Evolutionary conservation across 495 filamentous ascomycete genomes (phyloP).

Genomic region (Penicillium cataractarum): DNA sequence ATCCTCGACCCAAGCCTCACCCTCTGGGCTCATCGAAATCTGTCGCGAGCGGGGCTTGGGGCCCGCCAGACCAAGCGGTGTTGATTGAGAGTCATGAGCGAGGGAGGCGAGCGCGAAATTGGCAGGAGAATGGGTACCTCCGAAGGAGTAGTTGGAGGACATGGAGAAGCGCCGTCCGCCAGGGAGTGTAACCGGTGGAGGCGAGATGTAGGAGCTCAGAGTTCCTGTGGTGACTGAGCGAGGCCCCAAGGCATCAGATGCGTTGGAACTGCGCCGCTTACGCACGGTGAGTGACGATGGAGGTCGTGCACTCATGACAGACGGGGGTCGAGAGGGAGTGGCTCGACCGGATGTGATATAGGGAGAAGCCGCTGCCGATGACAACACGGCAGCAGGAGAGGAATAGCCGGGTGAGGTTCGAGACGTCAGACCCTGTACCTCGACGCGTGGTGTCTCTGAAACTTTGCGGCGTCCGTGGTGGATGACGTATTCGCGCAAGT

Average conservation of each 20-base stretch:
- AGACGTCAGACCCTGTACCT: conserved; percentile 45
- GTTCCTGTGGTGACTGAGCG: conserved; percentile 36
- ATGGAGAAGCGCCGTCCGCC: conserved; percentile 44
- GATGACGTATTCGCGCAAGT: conserved; percentile 87
- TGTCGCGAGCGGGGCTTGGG: conserved; percentile 50
- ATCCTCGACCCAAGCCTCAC: conserved; percentile 56
- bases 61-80: conserved; percentile 52
- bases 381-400: conserved; percentile 31
- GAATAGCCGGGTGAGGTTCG: conserved; percentile 40
- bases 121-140: conserved; percentile 30
- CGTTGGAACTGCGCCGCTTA: conserved; percentile 46
- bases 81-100: conserved; percentile 29
- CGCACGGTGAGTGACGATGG: conserved; percentile 46
- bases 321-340: conserved; percentile 40
- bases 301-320: conserved; percentile 43
- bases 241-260: conserved; percentile 38
- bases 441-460: conserved; percentile 46
- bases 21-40: conserved; percentile 51
- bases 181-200: conserved; percentile 30
- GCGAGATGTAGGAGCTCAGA: conserved; percentile 34
- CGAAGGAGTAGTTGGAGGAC: conserved; percentile 43
- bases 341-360: conserved; percentile 32
- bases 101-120: conserved; percentile 13
- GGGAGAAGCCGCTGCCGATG: conserved; percentile 23
- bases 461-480: conserved; percentile 71